Evolutionary conservation across 371 early-diverging fungal species (phyloP), one percentile per base, ranked within the genome.

Genomic region (Funneliformis caledonium): DNA sequence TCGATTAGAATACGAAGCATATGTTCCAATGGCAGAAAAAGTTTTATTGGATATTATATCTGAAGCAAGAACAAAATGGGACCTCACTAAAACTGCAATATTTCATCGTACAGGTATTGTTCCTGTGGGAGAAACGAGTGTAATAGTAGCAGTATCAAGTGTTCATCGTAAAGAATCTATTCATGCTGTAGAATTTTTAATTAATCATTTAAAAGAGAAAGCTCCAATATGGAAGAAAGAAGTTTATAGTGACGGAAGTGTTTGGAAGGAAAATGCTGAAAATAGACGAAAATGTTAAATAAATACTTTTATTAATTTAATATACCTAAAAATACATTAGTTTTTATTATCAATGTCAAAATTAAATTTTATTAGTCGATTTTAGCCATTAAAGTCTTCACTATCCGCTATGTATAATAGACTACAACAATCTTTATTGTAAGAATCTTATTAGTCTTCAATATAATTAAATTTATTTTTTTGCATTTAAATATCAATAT

Each of bases 151-250:
- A 0, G 92, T 91, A 10, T 93, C 94, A 1, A 91, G 93, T 3
- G 91, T 91, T 1, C 97, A 96, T 82, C 87, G 97, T 19, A 86
- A 85, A 19, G 95, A 93, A 69, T 93, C 93, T 0, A 83, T 96
- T 45, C 89, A 90, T 43, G 93, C 97, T 0, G 90, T 92, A 0
- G 90, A 90, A 64, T 96, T 90, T 87, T 84, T 96, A 67, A 94
- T 97, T 79, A 95, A 97, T 81, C 89, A 91, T 67, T 87, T 97
- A 16, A 97, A 97, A 83, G 91, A 85, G 4, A 85, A 89, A 12
- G 93, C 94, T 65, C 96, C 96, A 2, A 94, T 97, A 60, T 97
- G 97, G 97, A 97, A 97, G 83, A 93, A 92, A 83, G 97, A 97
- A 84, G 85, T 93, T 4, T 93, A 96, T 74, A 88, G 88, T 22